Evolutionary conservation across 106 monocot species (phyloP).

Genomic region (Agapanthus africanus): DNA sequence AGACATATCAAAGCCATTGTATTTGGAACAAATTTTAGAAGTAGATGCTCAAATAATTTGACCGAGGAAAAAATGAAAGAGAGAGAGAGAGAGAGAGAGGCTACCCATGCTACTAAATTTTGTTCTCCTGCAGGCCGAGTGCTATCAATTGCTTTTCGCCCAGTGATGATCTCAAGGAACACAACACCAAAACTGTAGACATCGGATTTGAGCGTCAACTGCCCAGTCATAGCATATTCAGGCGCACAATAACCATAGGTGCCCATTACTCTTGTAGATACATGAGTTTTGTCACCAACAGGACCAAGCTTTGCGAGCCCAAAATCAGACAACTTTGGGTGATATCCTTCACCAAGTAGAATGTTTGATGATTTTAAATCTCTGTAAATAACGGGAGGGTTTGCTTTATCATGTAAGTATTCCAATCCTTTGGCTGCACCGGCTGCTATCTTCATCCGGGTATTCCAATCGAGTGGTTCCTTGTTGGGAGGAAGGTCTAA

Average conservation of each 20-base stretch:
- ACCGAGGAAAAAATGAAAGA: too few relatives aligned
- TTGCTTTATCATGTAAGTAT: constrained; percentile 30
- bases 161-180: constrained; percentile 26
- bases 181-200: constrained; percentile 35
- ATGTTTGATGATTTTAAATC: constrained; percentile 31
- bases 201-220: constrained; percentile 25
- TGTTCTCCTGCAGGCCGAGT: constrained; percentile 17
- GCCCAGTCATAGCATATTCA: constrained; percentile 35
- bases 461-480: constrained; percentile 30
- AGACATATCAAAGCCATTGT: neutral
- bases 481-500: constrained; percentile 20
- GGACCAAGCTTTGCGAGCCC: constrained; percentile 31
- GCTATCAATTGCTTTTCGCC: constrained; percentile 24
- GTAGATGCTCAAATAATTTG: neutral
- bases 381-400: constrained; percentile 35
- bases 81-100: neutral
- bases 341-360: constrained; percentile 22
- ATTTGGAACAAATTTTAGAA: neutral
- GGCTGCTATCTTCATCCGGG: constrained; percentile 29
- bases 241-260: constrained; percentile 36
- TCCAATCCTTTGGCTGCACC: constrained; percentile 32
- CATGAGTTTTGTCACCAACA: constrained; percentile 31
- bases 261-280: constrained; percentile 27
- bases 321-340: constrained; percentile 32
- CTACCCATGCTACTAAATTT: constrained; percentile 31